Evolutionary conservation across 164 flowering plant genomes (phyloP), one percentile per base, ranked within the genome.

Genomic region (Aristolochia fimbriata): DNA sequence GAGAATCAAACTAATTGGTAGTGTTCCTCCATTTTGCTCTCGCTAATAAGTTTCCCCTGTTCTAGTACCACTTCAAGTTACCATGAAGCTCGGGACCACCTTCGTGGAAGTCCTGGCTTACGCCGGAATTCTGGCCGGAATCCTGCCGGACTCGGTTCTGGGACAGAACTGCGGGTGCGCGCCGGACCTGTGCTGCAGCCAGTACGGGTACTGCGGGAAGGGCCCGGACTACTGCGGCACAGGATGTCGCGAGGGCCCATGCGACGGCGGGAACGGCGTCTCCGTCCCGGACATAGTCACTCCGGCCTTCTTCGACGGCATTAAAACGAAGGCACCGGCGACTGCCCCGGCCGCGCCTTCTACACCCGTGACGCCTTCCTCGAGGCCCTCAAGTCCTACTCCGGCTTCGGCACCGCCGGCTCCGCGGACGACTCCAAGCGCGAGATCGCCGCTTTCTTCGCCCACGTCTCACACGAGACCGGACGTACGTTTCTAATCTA

Each of bases 131-230:
- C 43, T 37, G 8, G 22, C 30, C 25, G 70, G 56, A 2, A 15
- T 72, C 21, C 22, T 61, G 53, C 23, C 58, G 21, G 62, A 63
- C 17, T 20, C 23, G 0, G 64, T 51, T 4, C 17, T 21, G 51
- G 69, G 59, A 15, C 80, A 79, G 68, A 67, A 75, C 45, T 73
- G 83, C 50, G 81, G 85, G 14, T 81, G 82, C 55, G 65, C 74
- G 4, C 6, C 75, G 0, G 62, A 64, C 49, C 17, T 65, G 0
- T 82, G 86, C 51, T 82, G 86, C 51, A 82, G 86, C 67, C 37
- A 22, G 49, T 71, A 1, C 10, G 80, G 86, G 4, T 82, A 63
- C n/a, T 82, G 86, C 31, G 83, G 83, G 59, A 67, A 25, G 0
- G 63, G 68, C 17, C 23, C 55, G 0, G 76, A 41, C 9, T 81